Conservation (phyloP, 129 eudicot genomes). For the Arctium lappa region DNA sequence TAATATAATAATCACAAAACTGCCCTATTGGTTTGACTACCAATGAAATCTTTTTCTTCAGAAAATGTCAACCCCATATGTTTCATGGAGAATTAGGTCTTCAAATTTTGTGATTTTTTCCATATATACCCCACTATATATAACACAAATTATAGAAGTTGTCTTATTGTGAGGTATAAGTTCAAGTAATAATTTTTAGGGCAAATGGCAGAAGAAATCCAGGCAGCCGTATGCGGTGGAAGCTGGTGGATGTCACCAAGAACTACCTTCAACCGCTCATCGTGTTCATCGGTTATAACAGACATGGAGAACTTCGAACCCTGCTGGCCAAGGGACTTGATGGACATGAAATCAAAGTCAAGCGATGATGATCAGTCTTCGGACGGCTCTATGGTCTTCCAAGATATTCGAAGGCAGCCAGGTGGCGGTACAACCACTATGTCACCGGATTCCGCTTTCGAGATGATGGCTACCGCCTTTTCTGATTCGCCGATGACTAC, state of each 20-base stretch:
- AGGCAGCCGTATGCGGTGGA: constrained; percentile 17
- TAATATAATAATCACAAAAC: constrained; percentile 15
- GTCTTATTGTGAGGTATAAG: not conserved
- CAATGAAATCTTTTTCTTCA: constrained; percentile 7
- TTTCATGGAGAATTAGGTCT: constrained; percentile 9
- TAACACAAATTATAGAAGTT: constrained; percentile 14
- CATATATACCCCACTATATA: constrained; percentile 19
- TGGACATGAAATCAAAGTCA: constrained; percentile 20
- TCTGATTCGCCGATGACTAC: not conserved
- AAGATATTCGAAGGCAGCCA: constrained; percentile 9
- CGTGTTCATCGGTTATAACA: constrained; percentile 17
- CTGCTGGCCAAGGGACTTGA: constrained; percentile 18
- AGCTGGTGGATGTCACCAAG: constrained; percentile 29
- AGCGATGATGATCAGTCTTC: constrained; percentile 17
- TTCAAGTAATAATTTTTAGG: not conserved
- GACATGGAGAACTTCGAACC: constrained; percentile 22
- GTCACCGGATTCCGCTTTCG: constrained; percentile 14
- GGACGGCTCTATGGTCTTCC: constrained; percentile 23
- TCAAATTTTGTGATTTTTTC: constrained; percentile 7
- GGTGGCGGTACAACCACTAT: not conserved
- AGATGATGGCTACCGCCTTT: constrained; percentile 2
- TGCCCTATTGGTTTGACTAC: constrained; percentile 33
- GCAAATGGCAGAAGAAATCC: constrained; percentile 27
- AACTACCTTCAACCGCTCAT: constrained; percentile 10
- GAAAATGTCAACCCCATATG: constrained; percentile 23